Evolutionary conservation across 495 filamentous ascomycete genomes (phyloP), one percentile per base, ranked within the genome.

Genomic region (Hyaloscypha bicolor): DNA sequence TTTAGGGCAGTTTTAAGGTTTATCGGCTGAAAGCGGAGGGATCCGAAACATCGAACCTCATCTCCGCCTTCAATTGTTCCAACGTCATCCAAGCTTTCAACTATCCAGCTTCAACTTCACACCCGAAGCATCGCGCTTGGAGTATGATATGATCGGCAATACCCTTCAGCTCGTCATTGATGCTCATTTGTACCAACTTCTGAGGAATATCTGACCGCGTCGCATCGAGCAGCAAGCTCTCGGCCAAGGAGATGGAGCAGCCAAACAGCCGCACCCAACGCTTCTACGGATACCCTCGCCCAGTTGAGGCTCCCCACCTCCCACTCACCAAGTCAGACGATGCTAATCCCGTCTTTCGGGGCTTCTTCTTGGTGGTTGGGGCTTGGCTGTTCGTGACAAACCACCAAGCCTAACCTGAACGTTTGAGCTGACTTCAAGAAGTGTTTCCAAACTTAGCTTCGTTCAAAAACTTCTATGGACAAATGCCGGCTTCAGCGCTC

Each of bases 401-500:
- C 16, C 22, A 9, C 55, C 22, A 19, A 55, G n/a, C 56, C 25
- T 19, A 19, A 48, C 16, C 39, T 1, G 25, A 51, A 62, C 22
- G 48, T 33, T 30, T 4, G 21, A 16, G 12, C 56, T 55, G 16
- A 65, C 37, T 62, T 64, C 21, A 60, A 21, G 25, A 55, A 91
- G 89, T 22, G 82, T 90, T 16, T 75, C 85, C 2, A 81, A 81
- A 53, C 65, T 90, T 8, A 74, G 76, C 3, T 80, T 86, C 62
- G 60, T 91, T 11, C 85, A 87, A 60, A 80, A 76, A 67, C 76
- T 87, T 60, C 81, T 93, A 69, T 97, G 90, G 91, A 77, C 71
- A 55, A 94, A 93, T 78, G 91, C 91, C 32, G 88, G 89, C 25
- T 93, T 97, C 68, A 81, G 77, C 51, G 72, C 78, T 31, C 81